phyloP scores from a whole-genome alignment of 345 rosid species.

The Chamaenerion angustifolium region DNA sequence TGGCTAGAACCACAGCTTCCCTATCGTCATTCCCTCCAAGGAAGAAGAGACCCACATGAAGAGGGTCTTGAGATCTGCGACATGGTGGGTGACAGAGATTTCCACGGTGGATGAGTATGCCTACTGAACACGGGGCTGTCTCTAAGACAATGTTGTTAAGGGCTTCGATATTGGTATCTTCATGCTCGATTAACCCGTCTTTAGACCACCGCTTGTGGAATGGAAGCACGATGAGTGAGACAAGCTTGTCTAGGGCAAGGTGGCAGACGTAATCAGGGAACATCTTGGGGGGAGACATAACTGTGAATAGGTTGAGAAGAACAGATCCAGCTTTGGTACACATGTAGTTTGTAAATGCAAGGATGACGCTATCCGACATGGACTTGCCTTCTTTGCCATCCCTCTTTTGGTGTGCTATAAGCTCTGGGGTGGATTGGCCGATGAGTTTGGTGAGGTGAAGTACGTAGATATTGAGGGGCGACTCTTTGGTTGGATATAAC shows the following conservation, averaged over 20 bases:
- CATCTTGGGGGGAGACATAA: slow-evolving; percentile 4
- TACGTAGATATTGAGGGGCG: slow-evolving; percentile 24
- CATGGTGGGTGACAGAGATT: background rate
- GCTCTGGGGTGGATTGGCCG: slow-evolving; percentile 33
- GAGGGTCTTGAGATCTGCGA: background rate
- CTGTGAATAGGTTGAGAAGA: slow-evolving; percentile 16
- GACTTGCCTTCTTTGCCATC: slow-evolving; percentile 1
- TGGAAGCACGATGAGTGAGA: slow-evolving; percentile 21
- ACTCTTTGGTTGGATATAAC: slow-evolving; percentile 17
- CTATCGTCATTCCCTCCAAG: slow-evolving; percentile 17
- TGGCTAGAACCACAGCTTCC: slow-evolving; percentile 19
- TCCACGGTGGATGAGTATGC: slow-evolving; percentile 18
- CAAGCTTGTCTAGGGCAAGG: slow-evolving; percentile 19
- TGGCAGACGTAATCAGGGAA: slow-evolving; percentile 26
- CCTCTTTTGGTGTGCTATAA: slow-evolving; percentile 35
- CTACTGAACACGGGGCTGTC: slow-evolving; percentile 20
- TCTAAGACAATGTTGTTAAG: slow-evolving; percentile 11
- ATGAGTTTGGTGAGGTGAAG: slow-evolving; percentile 42
- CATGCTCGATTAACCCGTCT: slow-evolving; percentile 5
- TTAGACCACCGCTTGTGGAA: slow-evolving; percentile 17
- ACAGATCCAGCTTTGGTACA: slow-evolving; percentile 5
- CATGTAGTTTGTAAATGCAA: slow-evolving; percentile 16
- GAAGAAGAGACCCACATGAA: slow-evolving; percentile 16
- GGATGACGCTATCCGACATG: slow-evolving; percentile 10
- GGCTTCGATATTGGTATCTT: slow-evolving; percentile 1